A percentile compares a stretch with the other conserved stretches of the same genome.
Evolutionary conservation across 345 rosid species (phyloP).

Genomic region (Rhodamnia rubescens): DNA sequence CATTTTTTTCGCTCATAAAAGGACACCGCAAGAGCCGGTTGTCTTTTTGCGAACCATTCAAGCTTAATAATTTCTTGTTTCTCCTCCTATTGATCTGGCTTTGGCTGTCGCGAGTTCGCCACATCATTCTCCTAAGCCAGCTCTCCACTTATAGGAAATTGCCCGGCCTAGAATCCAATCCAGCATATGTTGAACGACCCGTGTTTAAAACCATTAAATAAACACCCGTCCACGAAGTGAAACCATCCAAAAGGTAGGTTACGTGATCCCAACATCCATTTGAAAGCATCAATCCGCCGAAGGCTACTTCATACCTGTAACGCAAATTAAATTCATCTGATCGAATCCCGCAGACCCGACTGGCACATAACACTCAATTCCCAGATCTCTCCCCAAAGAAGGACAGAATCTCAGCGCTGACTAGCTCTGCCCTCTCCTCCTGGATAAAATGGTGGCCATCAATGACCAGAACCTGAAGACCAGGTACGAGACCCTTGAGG

Average conservation of each 20-base stretch:
- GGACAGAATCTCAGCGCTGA: conserved; percentile 3
- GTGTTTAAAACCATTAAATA: not conserved
- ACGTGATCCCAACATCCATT: not conserved
- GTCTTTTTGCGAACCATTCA: not conserved
- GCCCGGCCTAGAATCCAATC: not conserved
- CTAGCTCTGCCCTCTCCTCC: conserved; percentile 9
- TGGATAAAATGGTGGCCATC: conserved; percentile 15
- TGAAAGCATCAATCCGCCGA: not conserved
- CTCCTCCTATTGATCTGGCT: not conserved
- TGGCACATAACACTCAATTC: not conserved
- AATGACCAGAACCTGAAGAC: conserved; percentile 2
- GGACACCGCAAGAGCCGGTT: not conserved
- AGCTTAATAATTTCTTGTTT: not conserved
- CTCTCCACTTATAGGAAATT: not conserved
- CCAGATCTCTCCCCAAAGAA: not conserved
- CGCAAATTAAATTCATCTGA: not conserved
- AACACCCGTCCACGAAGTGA: not conserved
- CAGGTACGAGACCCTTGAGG: conserved; percentile 9
- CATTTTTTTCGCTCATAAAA: not conserved
- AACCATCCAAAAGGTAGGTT: not conserved
- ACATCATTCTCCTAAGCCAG: not conserved
- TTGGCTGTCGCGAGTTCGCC: not conserved
- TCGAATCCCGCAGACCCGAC: not conserved
- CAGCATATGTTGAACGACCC: not conserved
- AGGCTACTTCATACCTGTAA: not conserved